Base-by-base conservation (phyloP, 176 grass and related monocot species). In the Urochloa ruziziensis region DNA sequence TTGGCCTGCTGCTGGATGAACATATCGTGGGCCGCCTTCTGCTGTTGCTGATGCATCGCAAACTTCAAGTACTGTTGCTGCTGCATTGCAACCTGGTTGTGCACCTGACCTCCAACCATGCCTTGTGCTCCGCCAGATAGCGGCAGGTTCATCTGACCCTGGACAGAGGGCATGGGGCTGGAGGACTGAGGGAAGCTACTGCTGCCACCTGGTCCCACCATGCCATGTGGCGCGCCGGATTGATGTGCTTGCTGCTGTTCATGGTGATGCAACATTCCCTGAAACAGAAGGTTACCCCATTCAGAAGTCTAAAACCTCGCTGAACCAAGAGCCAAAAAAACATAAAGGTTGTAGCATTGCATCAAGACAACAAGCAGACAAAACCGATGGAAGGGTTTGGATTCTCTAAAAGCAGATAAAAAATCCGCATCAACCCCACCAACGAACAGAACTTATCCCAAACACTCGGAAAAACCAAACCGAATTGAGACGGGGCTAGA, bases 51-150 rank as follows among this genome's bases (percentile, higher is more conserved):
- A 37, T 86, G 88, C 77, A 91, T 92, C n/a, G 84, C 77, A 51
- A 78, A 85, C 82, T 94, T 94, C 73, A 96, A 62, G 78, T n/a
- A n/a, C n/a, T 92, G 96, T 83, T 96, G 89, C 9, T 96, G 91
- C 35, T 95, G 89, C 43, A 96, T 89, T 34, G 93, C 66, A 62
- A 73, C 87, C 69, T 83, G 93, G 40, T 3, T 75, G 17, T 94
- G 88, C 60, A 83, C 14, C 59, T 90, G 87, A 28, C 61, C 70
- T 47, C 54, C 84, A 35, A 68, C 76, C 51, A 88, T 30, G 78
- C 84, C 84, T 59, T 87, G 92, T 10, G 53, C 44, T 32, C 70
- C 86, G 30, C 87, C 67, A 2, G 83, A 56, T 10, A 84, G 70
- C 9, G 40, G 69, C 48, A 83, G 35, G 61, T 73, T 90, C 82